Evolutionary conservation across 176 grass and related monocot genomes (phyloP), one percentile per base, ranked within the genome.

Genomic region (Carex parvula): DNA sequence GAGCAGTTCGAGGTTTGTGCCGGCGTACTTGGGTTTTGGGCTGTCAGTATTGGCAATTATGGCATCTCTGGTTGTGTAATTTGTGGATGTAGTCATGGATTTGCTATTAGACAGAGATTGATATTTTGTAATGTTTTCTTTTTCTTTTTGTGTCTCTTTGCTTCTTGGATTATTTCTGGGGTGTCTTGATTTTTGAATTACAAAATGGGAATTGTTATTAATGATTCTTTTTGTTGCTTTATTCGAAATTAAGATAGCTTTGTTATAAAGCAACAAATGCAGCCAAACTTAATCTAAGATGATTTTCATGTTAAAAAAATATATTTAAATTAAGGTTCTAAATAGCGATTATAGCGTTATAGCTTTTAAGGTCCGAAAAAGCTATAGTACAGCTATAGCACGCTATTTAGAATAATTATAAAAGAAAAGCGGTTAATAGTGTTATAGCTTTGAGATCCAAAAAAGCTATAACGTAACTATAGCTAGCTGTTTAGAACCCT

Each of bases 121-220:
- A 16, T 56, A 33, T 56, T 81, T 64, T 81, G 26, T 62, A 22
- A 62, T 63, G 65, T 54, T 81, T 64, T 81, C 14, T 61, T 61
- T 42, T 62, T 82, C 9, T 76, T 42, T 30, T 82, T 30, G 42
- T 55, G 21, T 77, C 6, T 52, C 15, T 56, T 68, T 67, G 37
- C 4, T 68, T 68, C 62, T 64, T 16, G 5, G 42, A 24, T 60
- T 21, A 50, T 13, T 11, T 52, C 10, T 48, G 67, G 20, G 62
- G 22, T 83, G 48, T 68, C 1, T 52, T 83, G 39, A 66, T 69
- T 83, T 15, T 83, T 66, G 20, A 68, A 66, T 9, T 29, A 66
- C 6, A n/a, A 13, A 14, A 63, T 53, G 37, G 18, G 48, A 44
- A 50, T 8, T 26, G n/a, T 6, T 18, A 39, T 24, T 48, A 10